Evolutionary conservation across 106 monocot genomes (phyloP).

Genomic region (Iris macrosiphon): DNA sequence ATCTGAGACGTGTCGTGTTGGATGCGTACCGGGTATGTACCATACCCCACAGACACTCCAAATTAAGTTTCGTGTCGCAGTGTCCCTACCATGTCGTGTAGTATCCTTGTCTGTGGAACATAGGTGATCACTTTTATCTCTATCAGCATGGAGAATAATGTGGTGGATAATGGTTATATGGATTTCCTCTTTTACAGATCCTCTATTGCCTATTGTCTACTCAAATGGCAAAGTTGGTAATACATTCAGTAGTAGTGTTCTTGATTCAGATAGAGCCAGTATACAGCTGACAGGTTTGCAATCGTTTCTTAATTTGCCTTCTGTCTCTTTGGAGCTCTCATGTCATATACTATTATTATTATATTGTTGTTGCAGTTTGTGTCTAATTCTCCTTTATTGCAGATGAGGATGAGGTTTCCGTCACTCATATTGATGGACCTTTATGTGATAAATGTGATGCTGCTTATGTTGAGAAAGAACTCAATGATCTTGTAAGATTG

Average conservation of each 20-base stretch:
- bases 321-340: background rate
- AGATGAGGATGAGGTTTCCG: slow-evolving; percentile 62
- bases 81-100: no score
- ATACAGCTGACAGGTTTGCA: slow-evolving; percentile 1
- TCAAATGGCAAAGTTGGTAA: slow-evolving; percentile 1
- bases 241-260: slow-evolving; percentile 5
- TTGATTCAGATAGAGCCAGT: slow-evolving; percentile 6
- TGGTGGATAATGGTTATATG: no score
- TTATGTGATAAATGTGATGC: slow-evolving; percentile 30
- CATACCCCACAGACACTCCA: no score
- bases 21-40: no score
- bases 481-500: slow-evolving; percentile 60
- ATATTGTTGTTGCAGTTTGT: background rate
- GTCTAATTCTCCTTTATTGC: background rate
- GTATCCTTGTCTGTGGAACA: no score
- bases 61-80: no score
- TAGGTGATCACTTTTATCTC: no score
- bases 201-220: background rate
- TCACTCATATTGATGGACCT: slow-evolving; percentile 52
- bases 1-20: no score
- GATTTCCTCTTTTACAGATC: slow-evolving; percentile 5
- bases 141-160: no score
- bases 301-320: no score
- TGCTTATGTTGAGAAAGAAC: slow-evolving; percentile 49
- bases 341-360: background rate